These are phyloP conservation scores for Eremomyces bilateralis DNA, from an alignment of 495 filamentous ascomycete species.

Conservation along the genomic window DNA sequence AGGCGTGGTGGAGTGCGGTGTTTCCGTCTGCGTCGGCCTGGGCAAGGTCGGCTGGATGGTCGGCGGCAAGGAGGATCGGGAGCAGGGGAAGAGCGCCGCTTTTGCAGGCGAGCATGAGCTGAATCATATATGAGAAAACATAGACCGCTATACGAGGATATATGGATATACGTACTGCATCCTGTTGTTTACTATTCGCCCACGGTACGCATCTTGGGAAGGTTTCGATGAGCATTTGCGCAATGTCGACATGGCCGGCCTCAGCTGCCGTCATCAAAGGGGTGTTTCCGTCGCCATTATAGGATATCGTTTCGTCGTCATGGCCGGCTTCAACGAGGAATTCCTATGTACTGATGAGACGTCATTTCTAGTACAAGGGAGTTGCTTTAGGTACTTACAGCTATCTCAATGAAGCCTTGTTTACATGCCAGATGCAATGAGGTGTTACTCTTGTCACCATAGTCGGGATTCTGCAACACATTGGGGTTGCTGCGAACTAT, in stretches of 20 bases:
- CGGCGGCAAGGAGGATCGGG: conserved; percentile 9
- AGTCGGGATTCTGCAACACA: conserved; percentile 52
- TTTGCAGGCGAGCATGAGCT: conserved; percentile 15
- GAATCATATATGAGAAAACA: background rate
- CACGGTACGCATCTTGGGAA: conserved; percentile 16
- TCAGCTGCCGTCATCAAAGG: conserved; percentile 33
- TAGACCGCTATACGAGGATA: background rate
- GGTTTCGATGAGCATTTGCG: conserved; percentile 32
- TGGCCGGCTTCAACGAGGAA: conserved; percentile 21
- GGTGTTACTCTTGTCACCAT: conserved; percentile 38
- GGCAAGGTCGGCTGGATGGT: conserved; percentile 2
- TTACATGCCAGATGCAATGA: conserved; percentile 54
- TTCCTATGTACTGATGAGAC: conserved; percentile 24
- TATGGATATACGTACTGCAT: conserved; percentile 17
- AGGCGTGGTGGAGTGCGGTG: conserved; percentile 51
- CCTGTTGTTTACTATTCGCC: conserved; percentile 20
- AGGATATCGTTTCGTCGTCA: conserved; percentile 30
- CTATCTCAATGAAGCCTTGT: conserved; percentile 42
- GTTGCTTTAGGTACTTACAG: conserved; percentile 15
- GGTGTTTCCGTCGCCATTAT: conserved; percentile 52
- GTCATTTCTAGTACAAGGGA: background rate
- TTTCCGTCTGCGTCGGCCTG: conserved; percentile 43
- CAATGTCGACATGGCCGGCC: conserved; percentile 33
- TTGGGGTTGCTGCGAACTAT: conserved; percentile 46
- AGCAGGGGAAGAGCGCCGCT: conserved; percentile 11